Percentiles rank a stretch among this genome's conserved stretches.
These are phyloP conservation scores for Mycena galericulata DNA, from an alignment of 768 basidiomycete genomes.

Conservation along the genomic window DNA sequence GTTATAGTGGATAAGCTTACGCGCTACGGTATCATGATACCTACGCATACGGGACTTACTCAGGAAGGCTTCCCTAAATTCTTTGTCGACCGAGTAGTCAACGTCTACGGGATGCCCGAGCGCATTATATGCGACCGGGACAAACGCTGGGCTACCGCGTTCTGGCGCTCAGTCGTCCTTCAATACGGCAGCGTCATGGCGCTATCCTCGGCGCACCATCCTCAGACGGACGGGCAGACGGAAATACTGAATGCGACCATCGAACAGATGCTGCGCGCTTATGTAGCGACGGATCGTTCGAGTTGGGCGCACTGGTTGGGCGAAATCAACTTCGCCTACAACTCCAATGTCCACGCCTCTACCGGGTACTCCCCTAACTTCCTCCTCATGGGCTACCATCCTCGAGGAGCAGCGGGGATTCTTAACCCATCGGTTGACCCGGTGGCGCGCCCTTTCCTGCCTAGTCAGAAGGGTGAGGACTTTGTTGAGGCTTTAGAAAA, in stretches of 20 bases:
- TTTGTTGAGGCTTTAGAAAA: neutral
- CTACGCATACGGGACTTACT: constrained; percentile 16
- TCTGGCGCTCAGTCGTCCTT: constrained; percentile 28
- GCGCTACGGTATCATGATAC: constrained; percentile 50
- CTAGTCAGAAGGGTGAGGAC: constrained; percentile 7
- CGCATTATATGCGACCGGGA: constrained; percentile 22
- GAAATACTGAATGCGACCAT: constrained; percentile 45
- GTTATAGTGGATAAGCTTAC: constrained; percentile 46
- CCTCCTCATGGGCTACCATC: constrained; percentile 44
- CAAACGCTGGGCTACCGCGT: constrained; percentile 21
- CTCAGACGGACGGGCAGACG: constrained; percentile 52
- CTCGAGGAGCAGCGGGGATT: constrained; percentile 18
- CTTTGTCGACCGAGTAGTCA: constrained; percentile 11
- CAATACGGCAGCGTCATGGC: neutral
- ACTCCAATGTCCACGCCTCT: constrained; percentile 40
- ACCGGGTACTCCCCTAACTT: constrained; percentile 43
- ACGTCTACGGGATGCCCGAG: constrained; percentile 10
- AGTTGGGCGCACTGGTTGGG: constrained; percentile 43
- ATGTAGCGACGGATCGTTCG: constrained; percentile 36
- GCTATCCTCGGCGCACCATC: constrained; percentile 49
- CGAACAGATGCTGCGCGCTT: constrained; percentile 45
- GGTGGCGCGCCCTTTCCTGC: constrained; percentile 11
- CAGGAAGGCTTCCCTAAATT: constrained; percentile 13
- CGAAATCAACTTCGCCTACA: constrained; percentile 45
- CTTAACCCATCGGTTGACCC: constrained; percentile 1